Percentiles rank a stretch among this genome's conserved stretches.
phyloP scores from a whole-genome alignment of 495 filamentous ascomycete species.

The Aspergillus homomorphus region DNA sequence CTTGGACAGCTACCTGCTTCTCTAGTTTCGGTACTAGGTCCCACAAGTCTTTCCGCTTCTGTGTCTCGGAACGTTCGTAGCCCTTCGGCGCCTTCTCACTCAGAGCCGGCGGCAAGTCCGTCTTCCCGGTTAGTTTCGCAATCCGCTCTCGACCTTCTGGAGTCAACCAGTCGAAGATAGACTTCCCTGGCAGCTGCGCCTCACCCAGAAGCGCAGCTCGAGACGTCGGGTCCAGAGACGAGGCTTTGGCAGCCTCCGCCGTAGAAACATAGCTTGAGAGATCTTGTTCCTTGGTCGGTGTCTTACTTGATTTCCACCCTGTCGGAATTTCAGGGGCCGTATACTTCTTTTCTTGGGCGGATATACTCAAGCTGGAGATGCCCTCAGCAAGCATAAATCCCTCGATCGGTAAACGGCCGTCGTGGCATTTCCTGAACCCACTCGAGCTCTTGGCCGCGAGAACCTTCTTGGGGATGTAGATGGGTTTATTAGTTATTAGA shows the following conservation, averaged over 20 bases:
- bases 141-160: constrained; percentile 75
- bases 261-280: constrained; percentile 59
- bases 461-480: constrained; percentile 75
- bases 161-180: constrained; percentile 91
- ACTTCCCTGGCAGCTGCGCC: constrained; percentile 79
- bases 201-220: constrained; percentile 84
- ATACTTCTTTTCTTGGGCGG: constrained; percentile 59
- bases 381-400: constrained; percentile 78
- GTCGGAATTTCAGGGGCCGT: constrained; percentile 70
- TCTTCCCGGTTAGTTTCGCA: constrained; percentile 68
- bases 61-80: constrained; percentile 56
- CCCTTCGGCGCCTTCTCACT: constrained; percentile 67
- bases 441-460: constrained; percentile 52
- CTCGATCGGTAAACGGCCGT: constrained; percentile 79
- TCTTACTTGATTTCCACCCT: constrained; percentile 71
- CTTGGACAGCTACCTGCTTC: constrained; percentile 67
- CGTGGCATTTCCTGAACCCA: constrained; percentile 76
- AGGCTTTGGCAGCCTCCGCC: constrained; percentile 69
- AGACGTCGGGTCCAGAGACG: constrained; percentile 71
- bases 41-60: constrained; percentile 57
- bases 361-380: constrained; percentile 49
- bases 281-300: constrained; percentile 32
- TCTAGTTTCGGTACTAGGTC: constrained; percentile 71
- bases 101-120: constrained; percentile 71
- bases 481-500: constrained; percentile 62